These are phyloP conservation scores for Hygrocybe punicea DNA, from an alignment of 768 basidiomycete genomes.

Conservation along the genomic window DNA sequence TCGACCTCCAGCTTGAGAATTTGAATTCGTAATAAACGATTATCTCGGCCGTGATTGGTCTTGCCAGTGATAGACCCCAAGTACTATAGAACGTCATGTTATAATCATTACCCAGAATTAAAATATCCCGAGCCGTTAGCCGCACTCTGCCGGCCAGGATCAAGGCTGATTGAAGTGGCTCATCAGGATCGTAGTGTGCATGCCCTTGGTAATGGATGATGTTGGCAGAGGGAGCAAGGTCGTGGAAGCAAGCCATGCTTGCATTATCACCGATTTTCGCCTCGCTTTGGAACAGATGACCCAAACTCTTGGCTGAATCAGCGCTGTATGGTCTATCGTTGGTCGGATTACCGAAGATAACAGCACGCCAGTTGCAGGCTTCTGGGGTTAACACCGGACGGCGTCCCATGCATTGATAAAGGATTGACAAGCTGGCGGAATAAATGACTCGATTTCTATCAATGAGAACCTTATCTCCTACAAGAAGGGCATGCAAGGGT, in stretches of 20 bases:
- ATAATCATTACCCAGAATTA: too few relatives aligned
- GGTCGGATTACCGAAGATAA: background rate
- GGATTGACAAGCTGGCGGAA: background rate
- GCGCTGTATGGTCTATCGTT: background rate
- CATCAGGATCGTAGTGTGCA: background rate
- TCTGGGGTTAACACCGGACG: background rate
- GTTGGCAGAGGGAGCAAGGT: background rate
- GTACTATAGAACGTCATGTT: too few relatives aligned
- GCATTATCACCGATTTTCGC: background rate
- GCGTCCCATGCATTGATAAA: background rate
- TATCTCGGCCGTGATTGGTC: too few relatives aligned
- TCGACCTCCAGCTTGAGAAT: too few relatives aligned
- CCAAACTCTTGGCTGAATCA: background rate
- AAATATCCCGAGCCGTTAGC: too few relatives aligned
- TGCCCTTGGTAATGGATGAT: background rate
- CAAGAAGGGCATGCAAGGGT: background rate
- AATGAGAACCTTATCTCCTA: background rate
- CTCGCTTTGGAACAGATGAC: background rate
- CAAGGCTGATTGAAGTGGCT: background rate
- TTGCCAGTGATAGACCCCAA: too few relatives aligned
- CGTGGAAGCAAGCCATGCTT: background rate
- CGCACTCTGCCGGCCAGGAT: background rate
- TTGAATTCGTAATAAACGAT: too few relatives aligned
- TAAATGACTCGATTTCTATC: background rate
- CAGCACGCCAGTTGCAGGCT: background rate